These are phyloP conservation scores for Petrea volubilis DNA, from an alignment of 257 asterid genomes.

Conservation along the genomic window DNA sequence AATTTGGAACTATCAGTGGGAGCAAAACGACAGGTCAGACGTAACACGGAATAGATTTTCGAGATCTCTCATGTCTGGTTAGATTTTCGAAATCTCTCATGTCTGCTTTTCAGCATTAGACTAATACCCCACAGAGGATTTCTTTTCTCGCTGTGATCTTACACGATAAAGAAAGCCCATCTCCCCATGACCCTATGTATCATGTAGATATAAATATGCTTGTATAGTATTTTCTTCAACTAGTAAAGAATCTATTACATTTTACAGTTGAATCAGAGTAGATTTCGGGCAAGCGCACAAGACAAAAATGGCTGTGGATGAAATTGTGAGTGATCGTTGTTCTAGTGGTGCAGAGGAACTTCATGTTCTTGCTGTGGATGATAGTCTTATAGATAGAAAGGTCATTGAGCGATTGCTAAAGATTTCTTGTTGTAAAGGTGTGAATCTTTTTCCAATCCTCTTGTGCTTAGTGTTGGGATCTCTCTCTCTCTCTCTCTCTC, in stretches of 20 bases:
- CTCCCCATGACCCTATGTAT: too few species aligned
- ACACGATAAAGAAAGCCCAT: conserved; percentile 21
- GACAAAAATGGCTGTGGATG: conserved; percentile 15
- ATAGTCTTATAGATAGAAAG: conserved; percentile 69
- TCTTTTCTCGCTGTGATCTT: conserved; percentile 55
- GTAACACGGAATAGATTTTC: conserved; percentile 68
- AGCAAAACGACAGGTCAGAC: conserved; percentile 65
- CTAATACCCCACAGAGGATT: conserved; percentile 63
- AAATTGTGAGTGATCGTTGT: conserved; percentile 42
- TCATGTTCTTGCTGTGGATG: conserved; percentile 91
- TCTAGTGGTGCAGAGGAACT: conserved; percentile 41
- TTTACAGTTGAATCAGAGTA: neutral
- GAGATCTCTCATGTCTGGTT: conserved; percentile 2
- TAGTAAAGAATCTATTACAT: neutral
- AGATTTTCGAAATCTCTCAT: conserved; percentile 59
- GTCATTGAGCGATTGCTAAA: conserved; percentile 70
- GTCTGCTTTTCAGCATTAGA: conserved; percentile 45
- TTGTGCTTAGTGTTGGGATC: neutral
- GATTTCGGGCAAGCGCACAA: neutral
- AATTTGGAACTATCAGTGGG: conserved; percentile 32
- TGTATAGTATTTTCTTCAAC: neutral
- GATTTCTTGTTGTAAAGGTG: conserved; percentile 80
- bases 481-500: neutral
- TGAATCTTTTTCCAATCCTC: neutral
- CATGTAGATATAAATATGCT: conserved; percentile 11